phyloP scores from a whole-genome alignment of 495 filamentous ascomycete species.

The Extremus antarcticus region DNA sequence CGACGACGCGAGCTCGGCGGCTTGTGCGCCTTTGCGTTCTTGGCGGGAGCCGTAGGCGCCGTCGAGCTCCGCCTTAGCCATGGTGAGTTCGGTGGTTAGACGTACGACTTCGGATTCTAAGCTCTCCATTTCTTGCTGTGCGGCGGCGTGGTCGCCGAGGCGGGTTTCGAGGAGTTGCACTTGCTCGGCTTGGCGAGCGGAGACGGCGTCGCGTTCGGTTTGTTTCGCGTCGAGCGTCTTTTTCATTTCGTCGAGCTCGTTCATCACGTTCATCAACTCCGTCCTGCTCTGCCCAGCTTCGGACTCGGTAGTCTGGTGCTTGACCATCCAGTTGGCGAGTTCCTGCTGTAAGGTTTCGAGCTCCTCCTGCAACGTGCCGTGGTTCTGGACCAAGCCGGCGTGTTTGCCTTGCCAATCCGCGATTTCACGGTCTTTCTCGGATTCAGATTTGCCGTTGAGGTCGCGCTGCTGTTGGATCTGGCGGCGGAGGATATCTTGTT shows the following conservation, averaged over 20 bases:
- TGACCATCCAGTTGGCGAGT: slow-evolving; percentile 26
- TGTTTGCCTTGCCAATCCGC: slow-evolving; percentile 33
- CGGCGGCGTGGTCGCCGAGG: slow-evolving; percentile 1
- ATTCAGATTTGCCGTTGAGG: slow-evolving; percentile 59
- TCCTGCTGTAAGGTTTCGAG: slow-evolving; percentile 24
- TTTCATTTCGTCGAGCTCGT: slow-evolving; percentile 15
- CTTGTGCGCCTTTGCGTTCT: slow-evolving; percentile 26
- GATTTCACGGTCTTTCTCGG: slow-evolving; percentile 45
- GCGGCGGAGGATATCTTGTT: slow-evolving; percentile 70
- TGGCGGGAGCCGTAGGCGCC: slow-evolving; percentile 62
- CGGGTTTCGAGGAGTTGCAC: not conserved
- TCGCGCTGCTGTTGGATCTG: slow-evolving; percentile 91
- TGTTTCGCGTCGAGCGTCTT: slow-evolving; percentile 6
- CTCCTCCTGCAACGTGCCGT: slow-evolving; percentile 18
- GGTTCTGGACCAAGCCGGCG: slow-evolving; percentile 25
- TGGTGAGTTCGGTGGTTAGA: slow-evolving; percentile 79
- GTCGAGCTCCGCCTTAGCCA: slow-evolving; percentile 89
- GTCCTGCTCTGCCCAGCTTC: slow-evolving; percentile 12
- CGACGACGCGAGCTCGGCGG: slow-evolving; percentile 18
- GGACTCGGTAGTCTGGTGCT: slow-evolving; percentile 28
- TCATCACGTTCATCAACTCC: slow-evolving; percentile 16
- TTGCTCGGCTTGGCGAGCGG: not conserved
- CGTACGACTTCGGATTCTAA: slow-evolving; percentile 75
- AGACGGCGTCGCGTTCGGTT: slow-evolving; percentile 25
- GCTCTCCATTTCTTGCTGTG: slow-evolving; percentile 55